A percentile compares a stretch with the other conserved stretches of the same genome.
phyloP scores from a whole-genome alignment of 352 stramenopile genomes.

The Phytophthora pluvialis region DNA sequence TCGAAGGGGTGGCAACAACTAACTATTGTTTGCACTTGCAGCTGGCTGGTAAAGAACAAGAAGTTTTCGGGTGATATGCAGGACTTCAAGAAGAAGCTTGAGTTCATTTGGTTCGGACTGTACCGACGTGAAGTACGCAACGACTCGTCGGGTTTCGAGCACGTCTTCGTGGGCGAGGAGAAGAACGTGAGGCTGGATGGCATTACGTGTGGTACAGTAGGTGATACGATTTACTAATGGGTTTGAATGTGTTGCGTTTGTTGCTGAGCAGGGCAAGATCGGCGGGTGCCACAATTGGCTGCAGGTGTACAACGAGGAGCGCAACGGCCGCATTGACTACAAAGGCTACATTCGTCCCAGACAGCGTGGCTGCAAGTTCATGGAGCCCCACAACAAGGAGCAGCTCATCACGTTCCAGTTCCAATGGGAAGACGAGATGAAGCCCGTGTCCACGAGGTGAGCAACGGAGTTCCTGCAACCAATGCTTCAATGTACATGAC shows the following conservation, averaged over 20 bases:
- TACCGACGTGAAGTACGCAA: constrained; percentile 90
- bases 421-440: constrained; percentile 87
- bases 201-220: background rate
- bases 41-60: constrained; percentile 85
- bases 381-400: constrained; percentile 86
- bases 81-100: constrained; percentile 92
- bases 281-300: constrained; percentile 98
- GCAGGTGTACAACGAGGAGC: constrained; percentile 96
- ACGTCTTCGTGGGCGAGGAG: constrained; percentile 97
- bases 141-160: constrained; percentile 96
- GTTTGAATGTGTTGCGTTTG: background rate
- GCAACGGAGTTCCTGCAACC: background rate
- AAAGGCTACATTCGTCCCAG: constrained; percentile 93
- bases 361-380: constrained; percentile 69
- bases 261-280: constrained; percentile 75
- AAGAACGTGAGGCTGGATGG: constrained; percentile 71
- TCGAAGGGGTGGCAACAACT: too few relatives aligned
- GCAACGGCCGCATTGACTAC: constrained; percentile 93
- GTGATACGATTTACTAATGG: background rate
- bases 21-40: constrained; percentile 29
- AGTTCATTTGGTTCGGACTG: constrained; percentile 95
- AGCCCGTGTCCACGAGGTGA: constrained; percentile 91
- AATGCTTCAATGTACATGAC: background rate
- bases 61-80: constrained; percentile 77
- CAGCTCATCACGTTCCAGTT: constrained; percentile 96